Evolutionary conservation across 2,329 filamentous ascomycete species (phyloP), one percentile per base, ranked within the genome.

Genomic region (Phaeosphaeria sp.): DNA sequence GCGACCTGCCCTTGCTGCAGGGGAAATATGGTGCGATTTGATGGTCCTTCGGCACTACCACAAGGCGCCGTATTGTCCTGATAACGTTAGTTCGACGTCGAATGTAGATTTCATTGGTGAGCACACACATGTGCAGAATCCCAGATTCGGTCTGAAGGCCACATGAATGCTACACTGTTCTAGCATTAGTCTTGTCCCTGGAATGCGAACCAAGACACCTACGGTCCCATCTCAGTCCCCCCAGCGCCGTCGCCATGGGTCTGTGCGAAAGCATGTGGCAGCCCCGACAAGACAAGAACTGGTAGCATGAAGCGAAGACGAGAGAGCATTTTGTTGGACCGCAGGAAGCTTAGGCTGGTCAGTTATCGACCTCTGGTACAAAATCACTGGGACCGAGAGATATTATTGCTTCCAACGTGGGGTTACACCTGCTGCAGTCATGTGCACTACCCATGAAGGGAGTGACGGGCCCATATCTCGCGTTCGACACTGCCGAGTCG

Each of bases 101-200:
- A 36, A 13, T 13, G 30, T 36, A 13, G 11, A 36, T 7, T 13
- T 7, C 11, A 13, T 36, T 13, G 30, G 11, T 36, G 30, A 6
- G 15, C 30, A 36, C 30, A 3, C 15, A 36, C 30, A 39, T 80
- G 74, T 13, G 79, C 78, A 27, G 81, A 83, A 49, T 78, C 78
- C 85, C 86, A 89, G 42, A 78, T 75, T 51, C 86, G 79, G 71
- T 88, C 85, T 15, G 78, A 68, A 3, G 86, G 86, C 86, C 86
- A 89, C 73, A 88, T 77, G 68, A 89, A 87, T 9, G 83, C 84
- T 20, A 85, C 84, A 7, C 30, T 36, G 30, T 36, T 36, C 6
- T 36, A 7, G 8, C 6, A 36, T 36, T 13, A 36, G 30, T 6
- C 30, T 7, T 36, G 15, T 36, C 30, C 30, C 15, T 13, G 8